A percentile compares a stretch with the other conserved stretches of the same genome.
Conservation (phyloP, 106 monocot genomes). For the Amphibolis antarctica region DNA sequence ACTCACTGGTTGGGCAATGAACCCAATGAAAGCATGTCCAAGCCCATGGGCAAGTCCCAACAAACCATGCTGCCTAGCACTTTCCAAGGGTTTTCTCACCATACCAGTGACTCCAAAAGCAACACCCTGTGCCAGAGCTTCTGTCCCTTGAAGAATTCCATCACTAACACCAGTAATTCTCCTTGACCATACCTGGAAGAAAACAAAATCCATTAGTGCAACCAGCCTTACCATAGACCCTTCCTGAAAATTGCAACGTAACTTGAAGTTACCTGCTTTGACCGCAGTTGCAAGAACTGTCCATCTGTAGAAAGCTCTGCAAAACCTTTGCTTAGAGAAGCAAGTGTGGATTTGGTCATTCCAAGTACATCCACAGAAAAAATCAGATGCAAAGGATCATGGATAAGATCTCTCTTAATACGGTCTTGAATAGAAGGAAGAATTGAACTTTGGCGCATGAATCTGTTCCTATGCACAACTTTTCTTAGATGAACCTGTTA, state of each 20-base stretch:
- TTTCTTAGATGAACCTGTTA: conserved; percentile 80
- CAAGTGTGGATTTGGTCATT: conserved; percentile 95
- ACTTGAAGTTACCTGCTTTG: conserved; percentile 56
- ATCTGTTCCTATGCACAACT: conserved; percentile 66
- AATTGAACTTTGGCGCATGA: conserved; percentile 72
- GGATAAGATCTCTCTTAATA: conserved; percentile 90
- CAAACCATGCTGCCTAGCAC: conserved; percentile 70
- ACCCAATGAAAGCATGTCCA: conserved; percentile 77
- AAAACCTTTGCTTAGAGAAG: conserved; percentile 98
- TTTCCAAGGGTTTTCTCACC: conserved; percentile 77
- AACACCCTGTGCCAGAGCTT: conserved; percentile 95
- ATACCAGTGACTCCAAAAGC: conserved; percentile 98
- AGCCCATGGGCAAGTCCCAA: conserved; percentile 83
- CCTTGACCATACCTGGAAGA: conserved; percentile 75
- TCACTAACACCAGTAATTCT: conserved; percentile 94
- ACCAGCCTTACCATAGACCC: neutral
- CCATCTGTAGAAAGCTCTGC: conserved; percentile 97
- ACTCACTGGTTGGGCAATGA: conserved; percentile 94
- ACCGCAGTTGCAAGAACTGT: conserved; percentile 79
- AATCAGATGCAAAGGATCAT: conserved; percentile 92
- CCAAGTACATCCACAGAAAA: conserved; percentile 91
- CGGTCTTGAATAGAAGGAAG: conserved; percentile 72
- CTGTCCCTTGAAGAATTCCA: conserved; percentile 93
- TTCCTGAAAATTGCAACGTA: neutral
- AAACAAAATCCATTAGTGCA: neutral